Evolutionary conservation across 495 filamentous ascomycete genomes (phyloP), one percentile per base, ranked within the genome.

Genomic region (Diplogelasinospora grovesii): DNA sequence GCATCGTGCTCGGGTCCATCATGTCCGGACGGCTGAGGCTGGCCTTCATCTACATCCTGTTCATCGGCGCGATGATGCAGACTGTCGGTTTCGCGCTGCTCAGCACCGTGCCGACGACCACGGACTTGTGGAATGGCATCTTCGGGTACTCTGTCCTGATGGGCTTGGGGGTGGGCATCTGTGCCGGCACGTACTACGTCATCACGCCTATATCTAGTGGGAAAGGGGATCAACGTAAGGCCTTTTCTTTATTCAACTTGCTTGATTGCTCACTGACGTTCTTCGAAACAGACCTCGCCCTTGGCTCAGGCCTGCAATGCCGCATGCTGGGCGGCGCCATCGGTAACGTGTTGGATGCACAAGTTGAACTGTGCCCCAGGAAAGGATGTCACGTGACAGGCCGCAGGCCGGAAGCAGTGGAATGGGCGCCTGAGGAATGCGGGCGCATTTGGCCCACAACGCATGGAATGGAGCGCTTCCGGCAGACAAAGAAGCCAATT

Each of bases 251-350:
- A n/a, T n/a, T n/a, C n/a, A n/a, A n/a, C n/a, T n/a, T n/a, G n/a
- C n/a, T n/a, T n/a, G n/a, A n/a, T n/a, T n/a, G n/a, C 9, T 24
- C 7, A 39, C 36, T 39, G 18, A 39, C 24, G 16, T 8, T 10
- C n/a, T n/a, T n/a, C n/a, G n/a, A 19, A 5, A 15, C 11, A 39
- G 36, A 39, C 22, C 21, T 39, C 14, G 36, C 21, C 11, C 14
- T 39, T 13, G 36, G 36, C 14, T 21, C 36, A 8, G 36, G 36
- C 24, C 22, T 39, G 16, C 36, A 39, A 15, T 21, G 22, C 22
- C 36, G 36, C 22, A 39, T 39, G 36, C 36, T 39, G 9, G 36
- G 36, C 36, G 36, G 36, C 2, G 25, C 36, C 1, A 20, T 39
- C 20, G 36, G 36, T 23, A n/a, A n/a, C n/a, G n/a, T n/a, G n/a